Conservation (phyloP, 2,329 filamentous ascomycete genomes). For the Cryphonectria japonica region DNA sequence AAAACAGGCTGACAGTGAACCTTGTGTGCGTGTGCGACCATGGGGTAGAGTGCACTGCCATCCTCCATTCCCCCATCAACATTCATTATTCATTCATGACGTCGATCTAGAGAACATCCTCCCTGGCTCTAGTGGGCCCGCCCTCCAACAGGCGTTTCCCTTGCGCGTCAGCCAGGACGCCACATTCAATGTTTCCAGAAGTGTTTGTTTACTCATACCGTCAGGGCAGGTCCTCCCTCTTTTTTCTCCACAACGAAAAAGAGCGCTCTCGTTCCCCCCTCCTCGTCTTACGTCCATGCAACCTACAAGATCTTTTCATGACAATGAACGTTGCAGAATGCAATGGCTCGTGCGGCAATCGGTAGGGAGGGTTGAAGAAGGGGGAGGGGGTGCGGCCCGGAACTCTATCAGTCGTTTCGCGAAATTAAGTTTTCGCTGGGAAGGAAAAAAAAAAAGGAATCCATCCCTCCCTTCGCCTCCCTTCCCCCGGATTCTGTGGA, state of each 20-base stretch:
- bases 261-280: no score
- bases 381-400: not conserved
- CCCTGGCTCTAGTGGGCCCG: not conserved
- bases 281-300: not conserved
- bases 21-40: not conserved
- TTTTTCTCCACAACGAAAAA: not conserved
- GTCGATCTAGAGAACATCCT: not conserved
- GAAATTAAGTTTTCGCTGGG: not conserved
- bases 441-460: no score
- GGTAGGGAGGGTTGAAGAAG: not conserved
- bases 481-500: not conserved
- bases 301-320: not conserved
- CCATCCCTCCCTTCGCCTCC: not conserved
- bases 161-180: not conserved
- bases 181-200: not conserved
- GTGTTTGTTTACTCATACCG: not conserved
- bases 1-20: not conserved
- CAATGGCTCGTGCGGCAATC: not conserved
- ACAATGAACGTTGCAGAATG: not conserved
- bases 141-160: not conserved
- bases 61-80: no score
- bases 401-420: not conserved
- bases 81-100: not conserved
- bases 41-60: no score
- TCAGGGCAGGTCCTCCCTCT: not conserved